A percentile compares a stretch with the other conserved stretches of the same genome.
Evolutionary conservation across 768 basidiomycete species (phyloP).

Genomic region (Cyathus striatus): DNA sequence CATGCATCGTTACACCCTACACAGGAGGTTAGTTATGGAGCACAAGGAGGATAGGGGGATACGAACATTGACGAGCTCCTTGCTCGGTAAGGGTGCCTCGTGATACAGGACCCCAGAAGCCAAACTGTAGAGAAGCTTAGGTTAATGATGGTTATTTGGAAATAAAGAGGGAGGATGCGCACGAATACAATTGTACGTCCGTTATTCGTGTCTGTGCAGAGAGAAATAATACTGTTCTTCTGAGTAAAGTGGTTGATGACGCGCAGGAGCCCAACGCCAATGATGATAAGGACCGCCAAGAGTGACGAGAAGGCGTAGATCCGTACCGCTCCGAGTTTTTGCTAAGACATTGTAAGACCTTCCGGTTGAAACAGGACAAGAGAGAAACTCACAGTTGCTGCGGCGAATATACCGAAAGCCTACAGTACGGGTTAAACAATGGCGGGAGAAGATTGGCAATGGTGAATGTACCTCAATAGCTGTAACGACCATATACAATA

Average conservation of each 20-base stretch:
- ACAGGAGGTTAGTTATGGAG: too few species aligned
- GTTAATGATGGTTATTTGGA: too few species aligned
- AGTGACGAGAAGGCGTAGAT: slow-evolving; percentile 52
- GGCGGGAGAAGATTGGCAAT: too few species aligned
- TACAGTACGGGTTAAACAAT: slow-evolving; percentile 5
- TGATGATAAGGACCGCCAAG: slow-evolving; percentile 40
- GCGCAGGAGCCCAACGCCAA: slow-evolving; percentile 48
- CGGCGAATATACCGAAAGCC: slow-evolving; percentile 49
- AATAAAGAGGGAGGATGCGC: too few species aligned
- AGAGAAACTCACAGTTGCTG: slow-evolving; percentile 9
- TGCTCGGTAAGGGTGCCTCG: slow-evolving; percentile 19
- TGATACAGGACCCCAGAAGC: slow-evolving; percentile 50
- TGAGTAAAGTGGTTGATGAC: slow-evolving; percentile 60
- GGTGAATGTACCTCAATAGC: slow-evolving; percentile 48
- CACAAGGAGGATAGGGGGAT: too few species aligned
- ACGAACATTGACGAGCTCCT: too few species aligned
- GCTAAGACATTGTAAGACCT: slow-evolving; percentile 27
- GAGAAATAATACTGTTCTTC: slow-evolving; percentile 59
- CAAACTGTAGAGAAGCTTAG: too few species aligned
- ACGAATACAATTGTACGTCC: slow-evolving; percentile 31
- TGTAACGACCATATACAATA: slow-evolving; percentile 45
- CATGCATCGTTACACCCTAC: slow-evolving; percentile 62
- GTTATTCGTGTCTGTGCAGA: slow-evolving; percentile 42
- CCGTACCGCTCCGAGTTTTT: slow-evolving; percentile 48
- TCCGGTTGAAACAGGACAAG: background rate